These are phyloP conservation scores for Psilocybe mexicana DNA, from an alignment of 1,284 basidiomycete genomes.

Conservation along the genomic window DNA sequence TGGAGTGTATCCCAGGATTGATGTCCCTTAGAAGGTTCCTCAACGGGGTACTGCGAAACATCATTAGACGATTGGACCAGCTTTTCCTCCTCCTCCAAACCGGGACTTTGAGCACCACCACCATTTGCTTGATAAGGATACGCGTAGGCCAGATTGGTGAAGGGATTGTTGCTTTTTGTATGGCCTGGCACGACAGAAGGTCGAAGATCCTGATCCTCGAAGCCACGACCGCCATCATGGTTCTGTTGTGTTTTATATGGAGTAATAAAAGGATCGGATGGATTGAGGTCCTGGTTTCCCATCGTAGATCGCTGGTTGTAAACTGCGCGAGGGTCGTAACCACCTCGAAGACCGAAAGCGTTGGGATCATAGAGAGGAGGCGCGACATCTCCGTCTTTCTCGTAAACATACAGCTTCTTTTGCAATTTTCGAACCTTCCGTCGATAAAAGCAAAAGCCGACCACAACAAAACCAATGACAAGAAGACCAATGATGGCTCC, in stretches of 20 bases:
- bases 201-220: neutral
- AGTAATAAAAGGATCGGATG: too few relatives aligned
- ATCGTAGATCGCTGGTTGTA: neutral
- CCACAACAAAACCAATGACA: slow-evolving; percentile 11
- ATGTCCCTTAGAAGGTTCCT: neutral
- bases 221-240: too few relatives aligned
- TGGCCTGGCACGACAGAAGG: too few relatives aligned
- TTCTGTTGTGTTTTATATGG: too few relatives aligned
- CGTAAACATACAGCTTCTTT: neutral
- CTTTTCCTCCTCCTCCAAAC: too few relatives aligned
- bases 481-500: slow-evolving; percentile 23
- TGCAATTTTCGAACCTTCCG: slow-evolving; percentile 19
- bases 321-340: neutral
- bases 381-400: neutral
- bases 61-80: too few relatives aligned
- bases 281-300: neutral
- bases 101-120: too few relatives aligned
- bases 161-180: too few relatives aligned
- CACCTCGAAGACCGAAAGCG: too few relatives aligned
- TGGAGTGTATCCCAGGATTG: neutral
- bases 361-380: neutral
- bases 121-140: too few relatives aligned
- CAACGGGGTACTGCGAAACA: too few relatives aligned
- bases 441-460: slow-evolving; percentile 22
- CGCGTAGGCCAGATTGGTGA: too few relatives aligned